Percentiles rank a stretch among this genome's conserved stretches.
Evolutionary conservation across 805 yeast genomes (phyloP).

Genomic region (Pichia kluyveri): DNA sequence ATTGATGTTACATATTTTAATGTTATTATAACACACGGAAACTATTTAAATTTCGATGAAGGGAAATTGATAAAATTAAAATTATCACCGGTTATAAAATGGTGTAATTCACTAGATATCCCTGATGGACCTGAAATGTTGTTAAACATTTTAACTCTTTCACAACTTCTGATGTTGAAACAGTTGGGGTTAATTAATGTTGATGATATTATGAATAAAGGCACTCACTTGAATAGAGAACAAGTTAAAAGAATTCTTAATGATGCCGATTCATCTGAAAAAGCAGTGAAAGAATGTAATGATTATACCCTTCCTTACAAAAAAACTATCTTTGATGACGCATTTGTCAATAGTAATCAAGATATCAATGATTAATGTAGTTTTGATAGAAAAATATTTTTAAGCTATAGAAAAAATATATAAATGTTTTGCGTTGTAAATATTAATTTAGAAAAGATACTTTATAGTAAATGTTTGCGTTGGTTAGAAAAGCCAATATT

Average conservation of each 20-base stretch:
- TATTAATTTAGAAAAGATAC: background rate
- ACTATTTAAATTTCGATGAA: slow-evolving; percentile 4
- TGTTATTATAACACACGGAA: slow-evolving; percentile 3
- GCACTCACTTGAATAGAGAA: slow-evolving; percentile 2
- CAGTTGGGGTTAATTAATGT: slow-evolving; percentile 8
- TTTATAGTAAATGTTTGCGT: background rate
- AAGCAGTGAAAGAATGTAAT: background rate
- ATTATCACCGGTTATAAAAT: slow-evolving; percentile 6
- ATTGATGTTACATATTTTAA: slow-evolving; percentile 9
- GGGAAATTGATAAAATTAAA: slow-evolving; percentile 5
- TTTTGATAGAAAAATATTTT: background rate
- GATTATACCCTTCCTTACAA: background rate
- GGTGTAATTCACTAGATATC: slow-evolving; percentile 9
- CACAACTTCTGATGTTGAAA: slow-evolving; percentile 8
- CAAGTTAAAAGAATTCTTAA: slow-evolving; percentile 8
- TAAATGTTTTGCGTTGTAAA: background rate
- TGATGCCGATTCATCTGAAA: slow-evolving; percentile 3
- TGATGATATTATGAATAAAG: slow-evolving; percentile 1
- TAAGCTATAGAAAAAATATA: no score
- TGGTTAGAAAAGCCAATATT: background rate
- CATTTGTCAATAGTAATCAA: background rate
- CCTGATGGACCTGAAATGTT: slow-evolving; percentile 10
- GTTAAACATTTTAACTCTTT: slow-evolving; percentile 6
- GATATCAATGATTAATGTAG: background rate
- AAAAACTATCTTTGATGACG: background rate